A percentile compares a stretch with the other conserved stretches of the same genome.
Evolutionary conservation across 306 rosid genomes (phyloP).

Genomic region (Vigna trinervia): DNA sequence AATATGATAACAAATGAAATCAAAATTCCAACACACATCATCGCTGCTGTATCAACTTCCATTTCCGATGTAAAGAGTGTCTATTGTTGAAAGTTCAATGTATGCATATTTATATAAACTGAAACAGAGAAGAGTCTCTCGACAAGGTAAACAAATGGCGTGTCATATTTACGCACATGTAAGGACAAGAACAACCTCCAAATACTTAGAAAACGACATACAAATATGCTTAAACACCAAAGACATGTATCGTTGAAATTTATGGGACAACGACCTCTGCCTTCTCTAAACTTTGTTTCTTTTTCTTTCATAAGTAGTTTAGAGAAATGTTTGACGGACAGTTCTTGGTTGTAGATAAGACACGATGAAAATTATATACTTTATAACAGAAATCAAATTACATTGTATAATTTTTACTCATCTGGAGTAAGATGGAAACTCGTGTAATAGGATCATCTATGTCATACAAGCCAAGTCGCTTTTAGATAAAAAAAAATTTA

Average conservation of each 20-base stretch:
- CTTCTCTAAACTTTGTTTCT: background rate
- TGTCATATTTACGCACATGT: background rate
- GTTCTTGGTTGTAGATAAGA: background rate
- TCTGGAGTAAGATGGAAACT: too few relatives aligned
- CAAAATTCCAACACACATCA: background rate
- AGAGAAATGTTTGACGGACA: background rate
- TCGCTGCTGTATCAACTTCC: background rate
- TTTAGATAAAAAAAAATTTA: too few relatives aligned
- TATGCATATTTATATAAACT: background rate
- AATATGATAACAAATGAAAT: background rate
- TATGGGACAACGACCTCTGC: background rate
- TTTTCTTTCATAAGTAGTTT: background rate
- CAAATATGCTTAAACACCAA: background rate
- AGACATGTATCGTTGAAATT: background rate
- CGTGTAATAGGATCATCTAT: too few relatives aligned
- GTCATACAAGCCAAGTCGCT: too few relatives aligned
- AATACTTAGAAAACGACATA: background rate
- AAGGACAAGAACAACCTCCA: background rate
- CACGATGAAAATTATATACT: too few relatives aligned
- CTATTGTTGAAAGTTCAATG: background rate
- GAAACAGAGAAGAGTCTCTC: background rate
- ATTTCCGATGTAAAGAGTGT: background rate
- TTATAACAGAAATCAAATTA: too few relatives aligned
- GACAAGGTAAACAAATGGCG: background rate
- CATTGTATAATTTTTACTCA: too few relatives aligned